Percentiles rank a stretch among this genome's conserved stretches.
Evolutionary conservation across 2,329 filamentous ascomycete species (phyloP).

Genomic region (Fusarium tupiense): DNA sequence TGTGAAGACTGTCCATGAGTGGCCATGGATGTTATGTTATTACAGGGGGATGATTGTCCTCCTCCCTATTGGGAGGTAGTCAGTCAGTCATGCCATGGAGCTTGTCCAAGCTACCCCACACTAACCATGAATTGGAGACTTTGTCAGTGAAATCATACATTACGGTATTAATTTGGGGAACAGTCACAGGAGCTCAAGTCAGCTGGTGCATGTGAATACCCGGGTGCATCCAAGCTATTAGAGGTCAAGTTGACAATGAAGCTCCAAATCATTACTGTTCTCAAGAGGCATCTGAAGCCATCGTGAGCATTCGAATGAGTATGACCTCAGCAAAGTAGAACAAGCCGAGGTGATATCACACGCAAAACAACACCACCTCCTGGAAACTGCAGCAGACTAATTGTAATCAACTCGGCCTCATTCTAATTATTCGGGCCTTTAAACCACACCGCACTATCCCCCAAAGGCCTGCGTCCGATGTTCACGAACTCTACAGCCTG

Average conservation of each 20-base stretch:
- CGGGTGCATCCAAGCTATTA: not conserved
- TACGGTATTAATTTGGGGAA: not conserved
- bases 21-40: not conserved
- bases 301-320: not conserved
- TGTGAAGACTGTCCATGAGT: conserved; percentile 2
- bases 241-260: not conserved
- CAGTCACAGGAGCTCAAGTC: not conserved
- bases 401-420: conserved; percentile 27
- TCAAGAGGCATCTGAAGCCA: not conserved
- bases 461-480: conserved; percentile 28
- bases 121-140: not conserved
- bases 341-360: conserved; percentile 10
- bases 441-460: conserved; percentile 37
- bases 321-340: not conserved
- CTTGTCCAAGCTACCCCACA: not conserved
- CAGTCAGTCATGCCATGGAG: not conserved
- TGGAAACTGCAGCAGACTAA: conserved; percentile 6
- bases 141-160: not conserved
- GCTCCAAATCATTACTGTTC: not conserved
- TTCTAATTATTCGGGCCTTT: conserved; percentile 42
- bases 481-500: conserved; percentile 13
- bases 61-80: not conserved
- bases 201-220: not conserved
- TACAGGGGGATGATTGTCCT: not conserved
- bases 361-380: conserved; percentile 12